A percentile compares a stretch with the other conserved stretches of the same genome.
Conservation (phyloP, 2,329 filamentous ascomycete genomes). For the Aspergillus sclerotialis region DNA sequence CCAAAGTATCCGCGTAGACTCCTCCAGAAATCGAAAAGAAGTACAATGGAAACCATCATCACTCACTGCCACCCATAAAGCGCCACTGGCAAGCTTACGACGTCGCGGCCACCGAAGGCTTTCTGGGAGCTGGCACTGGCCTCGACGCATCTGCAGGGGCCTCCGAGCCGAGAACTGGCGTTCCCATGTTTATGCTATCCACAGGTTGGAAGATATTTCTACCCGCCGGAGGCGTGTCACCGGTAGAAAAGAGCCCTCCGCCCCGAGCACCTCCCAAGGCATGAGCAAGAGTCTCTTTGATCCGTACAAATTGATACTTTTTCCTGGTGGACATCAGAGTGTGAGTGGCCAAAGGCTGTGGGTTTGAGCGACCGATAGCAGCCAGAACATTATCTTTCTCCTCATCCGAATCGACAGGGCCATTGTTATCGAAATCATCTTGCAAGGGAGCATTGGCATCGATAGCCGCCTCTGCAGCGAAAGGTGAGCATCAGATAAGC, state of each 20-base stretch:
- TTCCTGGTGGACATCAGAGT: conserved; percentile 41
- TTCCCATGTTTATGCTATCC: conserved; percentile 17
- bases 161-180: conserved; percentile 18
- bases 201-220: conserved; percentile 27
- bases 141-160: conserved; percentile 15
- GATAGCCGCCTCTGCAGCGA: conserved; percentile 70
- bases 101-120: conserved; percentile 12
- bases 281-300: conserved; percentile 57
- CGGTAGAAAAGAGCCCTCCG: conserved; percentile 38
- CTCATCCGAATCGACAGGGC: conserved; percentile 87
- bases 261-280: conserved; percentile 47
- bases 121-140: conserved; percentile 14
- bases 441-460: conserved; percentile 88
- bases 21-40: conserved; percentile 5
- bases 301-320: conserved; percentile 56
- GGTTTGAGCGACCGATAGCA: conserved; percentile 66
- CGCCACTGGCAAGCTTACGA: conserved; percentile 5
- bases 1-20: conserved; percentile 1
- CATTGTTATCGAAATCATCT: conserved; percentile 74
- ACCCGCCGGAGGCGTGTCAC: conserved; percentile 23
- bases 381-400: conserved; percentile 86
- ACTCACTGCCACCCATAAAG: conserved; percentile 2
- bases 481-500: conserved; percentile 9
- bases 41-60: conserved; percentile 6
- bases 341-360: conserved; percentile 68